Conservation (phyloP, 1,284 basidiomycete species). For the Stygiomarasmius scandens region DNA sequence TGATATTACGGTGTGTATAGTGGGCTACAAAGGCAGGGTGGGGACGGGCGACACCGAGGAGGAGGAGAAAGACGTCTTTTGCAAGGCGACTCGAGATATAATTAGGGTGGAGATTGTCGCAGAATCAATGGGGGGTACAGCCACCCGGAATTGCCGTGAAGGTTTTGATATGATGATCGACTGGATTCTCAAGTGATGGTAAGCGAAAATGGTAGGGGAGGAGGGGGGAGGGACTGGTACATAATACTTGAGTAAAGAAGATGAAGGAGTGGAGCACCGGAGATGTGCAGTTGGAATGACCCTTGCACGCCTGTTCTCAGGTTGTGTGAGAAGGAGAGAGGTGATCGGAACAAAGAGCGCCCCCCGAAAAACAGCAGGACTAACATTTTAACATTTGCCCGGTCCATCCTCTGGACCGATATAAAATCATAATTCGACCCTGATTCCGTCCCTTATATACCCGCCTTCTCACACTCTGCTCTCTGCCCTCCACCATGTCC, state of each 20-base stretch:
- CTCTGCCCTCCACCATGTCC: constrained; percentile 10
- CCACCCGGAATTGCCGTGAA: neutral
- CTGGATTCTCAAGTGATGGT: neutral
- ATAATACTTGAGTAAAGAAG: too few relatives aligned
- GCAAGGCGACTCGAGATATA: neutral
- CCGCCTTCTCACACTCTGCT: constrained; percentile 25
- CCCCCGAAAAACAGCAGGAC: constrained; percentile 1
- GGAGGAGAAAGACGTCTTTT: too few relatives aligned
- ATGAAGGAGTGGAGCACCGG: neutral
- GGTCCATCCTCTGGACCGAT: neutral
- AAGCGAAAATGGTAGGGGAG: neutral
- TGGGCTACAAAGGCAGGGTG: too few relatives aligned
- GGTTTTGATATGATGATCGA: constrained; percentile 2
- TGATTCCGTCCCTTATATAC: constrained; percentile 8
- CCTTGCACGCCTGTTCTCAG: too few relatives aligned
- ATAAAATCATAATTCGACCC: neutral
- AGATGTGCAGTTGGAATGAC: neutral
- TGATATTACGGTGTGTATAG: too few relatives aligned
- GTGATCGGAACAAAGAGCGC: constrained; percentile 14
- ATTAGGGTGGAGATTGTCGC: neutral
- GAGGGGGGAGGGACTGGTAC: neutral
- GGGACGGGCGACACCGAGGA: too few relatives aligned
- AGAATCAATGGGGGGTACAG: neutral
- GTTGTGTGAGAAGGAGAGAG: too few relatives aligned
- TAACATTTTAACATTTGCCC: constrained; percentile 7